Evolutionary conservation across 805 yeast species (phyloP).

Genomic region (Cyberlindnera amylophila): DNA sequence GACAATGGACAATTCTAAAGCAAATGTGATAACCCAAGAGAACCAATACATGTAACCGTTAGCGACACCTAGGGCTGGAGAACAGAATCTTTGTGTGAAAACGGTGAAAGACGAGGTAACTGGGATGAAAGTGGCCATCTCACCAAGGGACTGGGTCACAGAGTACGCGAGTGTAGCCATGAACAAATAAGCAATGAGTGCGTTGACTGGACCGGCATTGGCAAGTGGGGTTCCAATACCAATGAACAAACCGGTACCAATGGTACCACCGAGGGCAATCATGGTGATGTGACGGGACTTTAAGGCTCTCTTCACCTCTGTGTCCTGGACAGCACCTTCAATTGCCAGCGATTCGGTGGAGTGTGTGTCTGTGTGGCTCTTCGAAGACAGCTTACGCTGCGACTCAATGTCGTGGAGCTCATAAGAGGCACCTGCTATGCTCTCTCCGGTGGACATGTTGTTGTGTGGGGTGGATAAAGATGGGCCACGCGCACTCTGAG

Average conservation of each 20-base stretch:
- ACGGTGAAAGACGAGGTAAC: constrained; percentile 64
- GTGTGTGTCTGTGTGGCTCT: background rate
- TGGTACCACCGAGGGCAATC: constrained; percentile 79
- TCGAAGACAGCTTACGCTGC: constrained; percentile 1
- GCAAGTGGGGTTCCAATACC: constrained; percentile 54
- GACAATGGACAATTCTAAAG: constrained; percentile 67
- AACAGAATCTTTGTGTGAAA: constrained; percentile 62
- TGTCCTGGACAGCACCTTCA: constrained; percentile 29
- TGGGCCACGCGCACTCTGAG: too few species aligned
- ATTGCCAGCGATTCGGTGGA: constrained; percentile 1
- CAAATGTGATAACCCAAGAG: constrained; percentile 74
- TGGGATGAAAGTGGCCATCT: constrained; percentile 78
- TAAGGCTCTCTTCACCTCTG: constrained; percentile 53
- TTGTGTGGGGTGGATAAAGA: background rate
- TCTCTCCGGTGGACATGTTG: constrained; percentile 4
- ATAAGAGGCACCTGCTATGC: constrained; percentile 3
- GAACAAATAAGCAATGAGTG: constrained; percentile 60
- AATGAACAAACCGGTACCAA: constrained; percentile 75
- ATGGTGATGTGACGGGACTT: constrained; percentile 67
- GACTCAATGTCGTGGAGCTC: constrained; percentile 13
- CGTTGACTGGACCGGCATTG: constrained; percentile 65
- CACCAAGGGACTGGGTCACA: constrained; percentile 72
- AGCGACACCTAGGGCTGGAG: constrained; percentile 71
- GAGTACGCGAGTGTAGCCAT: constrained; percentile 63
- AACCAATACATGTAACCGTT: constrained; percentile 75